These are phyloP conservation scores for Lantana camara DNA, from an alignment of 257 asterid genomes.

Conservation along the genomic window DNA sequence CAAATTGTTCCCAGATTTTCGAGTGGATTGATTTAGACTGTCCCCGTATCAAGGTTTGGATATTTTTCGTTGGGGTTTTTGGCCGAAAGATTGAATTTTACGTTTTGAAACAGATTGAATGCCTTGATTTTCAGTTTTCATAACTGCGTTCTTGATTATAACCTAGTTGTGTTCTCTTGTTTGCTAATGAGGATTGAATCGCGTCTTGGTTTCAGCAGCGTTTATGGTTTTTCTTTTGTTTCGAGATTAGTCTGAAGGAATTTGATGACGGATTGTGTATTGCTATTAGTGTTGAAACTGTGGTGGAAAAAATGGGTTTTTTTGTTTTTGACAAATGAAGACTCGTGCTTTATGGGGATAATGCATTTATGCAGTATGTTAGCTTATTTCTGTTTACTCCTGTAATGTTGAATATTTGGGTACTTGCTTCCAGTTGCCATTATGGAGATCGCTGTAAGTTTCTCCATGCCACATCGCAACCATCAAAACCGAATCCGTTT, in stretches of 20 bases:
- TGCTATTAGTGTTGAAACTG: background rate
- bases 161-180: background rate
- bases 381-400: slow-evolving; percentile 8
- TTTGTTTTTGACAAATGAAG: slow-evolving; percentile 9
- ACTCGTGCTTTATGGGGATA: background rate
- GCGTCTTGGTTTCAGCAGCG: background rate
- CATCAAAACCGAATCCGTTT: slow-evolving; percentile 57
- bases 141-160: background rate
- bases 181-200: background rate
- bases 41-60: background rate
- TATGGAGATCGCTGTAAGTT: slow-evolving; percentile 75
- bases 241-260: slow-evolving; percentile 1
- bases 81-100: background rate
- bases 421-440: slow-evolving; percentile 61
- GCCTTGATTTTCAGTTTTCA: background rate
- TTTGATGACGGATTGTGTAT: background rate
- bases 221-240: slow-evolving; percentile 3
- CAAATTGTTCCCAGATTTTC: background rate
- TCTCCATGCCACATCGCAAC: slow-evolving; percentile 66
- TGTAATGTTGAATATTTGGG: slow-evolving; percentile 34
- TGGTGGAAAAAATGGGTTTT: background rate
- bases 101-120: background rate
- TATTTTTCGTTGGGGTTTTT: background rate
- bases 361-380: background rate
- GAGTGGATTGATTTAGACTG: background rate